Conservation (phyloP, 345 rosid genomes). For the Eutrema japonicum region DNA sequence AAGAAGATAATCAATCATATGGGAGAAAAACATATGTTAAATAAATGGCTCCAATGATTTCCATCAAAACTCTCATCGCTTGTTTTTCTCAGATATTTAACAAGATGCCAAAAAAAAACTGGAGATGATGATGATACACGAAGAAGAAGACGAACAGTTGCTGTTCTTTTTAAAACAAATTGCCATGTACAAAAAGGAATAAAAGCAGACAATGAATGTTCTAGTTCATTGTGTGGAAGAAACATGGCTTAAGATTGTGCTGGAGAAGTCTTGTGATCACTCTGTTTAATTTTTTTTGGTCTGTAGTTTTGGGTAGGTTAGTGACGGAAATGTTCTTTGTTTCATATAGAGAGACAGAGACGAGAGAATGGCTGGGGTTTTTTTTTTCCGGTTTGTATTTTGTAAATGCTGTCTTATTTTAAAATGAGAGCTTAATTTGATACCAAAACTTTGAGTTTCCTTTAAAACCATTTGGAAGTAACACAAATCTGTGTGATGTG, state of each 20-base stretch:
- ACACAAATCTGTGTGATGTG: background rate
- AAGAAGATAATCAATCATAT: background rate
- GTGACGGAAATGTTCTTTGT: slow-evolving; percentile 21
- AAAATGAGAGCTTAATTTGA: slow-evolving; percentile 8
- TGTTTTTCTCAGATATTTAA: slow-evolving; percentile 31
- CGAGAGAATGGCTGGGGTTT: slow-evolving; percentile 13
- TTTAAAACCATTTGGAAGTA: background rate
- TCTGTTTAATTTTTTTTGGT: slow-evolving; percentile 26
- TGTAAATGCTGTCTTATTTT: background rate
- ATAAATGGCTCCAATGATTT: slow-evolving; percentile 6
- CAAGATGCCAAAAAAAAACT: slow-evolving; percentile 5
- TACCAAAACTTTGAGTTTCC: background rate
- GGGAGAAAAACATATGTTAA: background rate
- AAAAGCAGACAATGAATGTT: slow-evolving; percentile 26
- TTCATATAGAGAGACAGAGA: slow-evolving; percentile 11
- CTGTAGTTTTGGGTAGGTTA: slow-evolving; percentile 43
- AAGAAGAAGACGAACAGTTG: slow-evolving; percentile 1
- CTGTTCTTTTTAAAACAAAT: background rate
- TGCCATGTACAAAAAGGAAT: slow-evolving; percentile 28
- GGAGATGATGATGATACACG: slow-evolving; percentile 8
- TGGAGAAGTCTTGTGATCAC: slow-evolving; percentile 23
- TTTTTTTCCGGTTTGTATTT: slow-evolving; percentile 11
- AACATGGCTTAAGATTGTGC: slow-evolving; percentile 26
- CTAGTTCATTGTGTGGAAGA: slow-evolving; percentile 17
- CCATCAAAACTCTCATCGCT: background rate